These are phyloP conservation scores for Geotrichum macrosporum DNA, from an alignment of 1,139 yeast species.

Conservation along the genomic window DNA sequence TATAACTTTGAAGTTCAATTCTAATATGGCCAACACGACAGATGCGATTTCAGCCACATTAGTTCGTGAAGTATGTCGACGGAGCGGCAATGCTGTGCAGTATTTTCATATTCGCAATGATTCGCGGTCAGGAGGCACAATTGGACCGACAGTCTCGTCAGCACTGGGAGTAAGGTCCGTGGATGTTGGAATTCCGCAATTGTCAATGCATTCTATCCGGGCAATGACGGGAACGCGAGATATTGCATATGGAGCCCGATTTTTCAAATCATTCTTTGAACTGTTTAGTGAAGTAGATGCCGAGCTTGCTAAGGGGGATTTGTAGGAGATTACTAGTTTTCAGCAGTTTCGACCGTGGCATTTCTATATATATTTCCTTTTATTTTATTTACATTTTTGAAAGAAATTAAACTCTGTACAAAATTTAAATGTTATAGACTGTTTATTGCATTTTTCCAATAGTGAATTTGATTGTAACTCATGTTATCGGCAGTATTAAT, in stretches of 20 bases:
- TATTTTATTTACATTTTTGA: no score
- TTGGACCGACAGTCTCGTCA: conserved; percentile 65
- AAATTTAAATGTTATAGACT: no score
- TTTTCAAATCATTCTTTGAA: conserved; percentile 58
- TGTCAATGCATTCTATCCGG: conserved; percentile 78
- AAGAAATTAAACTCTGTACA: no score
- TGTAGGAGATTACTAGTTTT: conserved; percentile 32
- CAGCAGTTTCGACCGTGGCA: no score
- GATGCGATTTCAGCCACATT: conserved; percentile 63
- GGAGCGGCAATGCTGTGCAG: conserved; percentile 59
- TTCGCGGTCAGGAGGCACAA: conserved; percentile 72
- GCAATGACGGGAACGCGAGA: conserved; percentile 71
- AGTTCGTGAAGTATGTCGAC: conserved; percentile 46
- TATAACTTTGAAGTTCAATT: conserved; percentile 58
- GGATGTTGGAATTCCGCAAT: conserved; percentile 73
- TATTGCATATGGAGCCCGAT: conserved; percentile 60
- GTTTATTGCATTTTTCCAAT: no score
- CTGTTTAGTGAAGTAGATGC: conserved; percentile 53
- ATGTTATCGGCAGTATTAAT: no score
- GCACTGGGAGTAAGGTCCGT: conserved; percentile 69
- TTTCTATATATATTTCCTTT: no score
- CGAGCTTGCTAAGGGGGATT: conserved; percentile 41
- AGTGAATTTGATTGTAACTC: no score
- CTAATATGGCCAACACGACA: conserved; percentile 68
- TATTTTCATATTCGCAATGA: conserved; percentile 55